Evolutionary conservation across 140 eudicot species (phyloP), one percentile per base, ranked within the genome.

Genomic region (Ambrosia hybrid): DNA sequence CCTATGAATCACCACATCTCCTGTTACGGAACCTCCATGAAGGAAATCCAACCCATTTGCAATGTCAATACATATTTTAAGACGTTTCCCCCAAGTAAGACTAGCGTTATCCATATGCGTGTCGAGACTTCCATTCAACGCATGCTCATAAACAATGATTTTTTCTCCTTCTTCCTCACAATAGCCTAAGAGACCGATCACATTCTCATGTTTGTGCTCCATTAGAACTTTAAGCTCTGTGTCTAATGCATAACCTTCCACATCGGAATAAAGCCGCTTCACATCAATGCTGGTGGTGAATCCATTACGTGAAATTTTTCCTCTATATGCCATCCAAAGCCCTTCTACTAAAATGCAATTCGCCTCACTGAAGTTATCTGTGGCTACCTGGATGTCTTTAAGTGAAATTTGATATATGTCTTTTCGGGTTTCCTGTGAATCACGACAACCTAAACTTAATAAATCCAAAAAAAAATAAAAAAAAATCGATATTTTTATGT

Each of bases 1-100:
- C 1, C 95, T 85, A 78, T 88, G 96, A 11, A 88, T 80, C 65
- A 73, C 72, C 30, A 6, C 5, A 45, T 71, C 67, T 56, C 34
- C 9, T 9, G 66, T 56, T 15, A n/a, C n/a, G 16, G 7, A 30
- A 17, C 76, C 67, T 6, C 57, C 57, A 57, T 73, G 78, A 36
- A 73, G 71, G 12, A 36, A 73, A 17, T 11, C 9, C 39, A n/a
- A n/a, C n/a, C n/a, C n/a, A n/a, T n/a, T n/a, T n/a, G n/a, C n/a
- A n/a, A n/a, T n/a, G n/a, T n/a, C 78, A 52, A 73, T 73, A 12
- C 79, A 65, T 64, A 74, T 65, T 1, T 74, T 26, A 2, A 74
- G 58, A 0, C 79, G 57, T 65, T 51, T 39, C 5, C 6, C 48
- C 78, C 78, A 73, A 3, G 63, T 30, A 52, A 73, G 78, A 51